Evolutionary conservation across 768 basidiomycete species (phyloP).

Genomic region (Tricholomella constricta): DNA sequence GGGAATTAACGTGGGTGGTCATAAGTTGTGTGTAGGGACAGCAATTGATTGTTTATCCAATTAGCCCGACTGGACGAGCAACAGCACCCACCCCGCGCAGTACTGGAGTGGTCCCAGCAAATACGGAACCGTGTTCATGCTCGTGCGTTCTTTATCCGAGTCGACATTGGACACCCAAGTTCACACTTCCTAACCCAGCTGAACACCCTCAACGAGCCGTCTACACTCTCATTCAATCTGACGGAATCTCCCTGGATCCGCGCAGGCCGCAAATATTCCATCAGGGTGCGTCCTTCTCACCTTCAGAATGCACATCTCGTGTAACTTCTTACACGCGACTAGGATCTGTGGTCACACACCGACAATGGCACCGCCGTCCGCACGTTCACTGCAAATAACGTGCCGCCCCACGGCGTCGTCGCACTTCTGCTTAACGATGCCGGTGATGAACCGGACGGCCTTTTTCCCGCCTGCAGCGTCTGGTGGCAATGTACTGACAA

Average conservation of each 20-base stretch:
- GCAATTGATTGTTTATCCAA: no score
- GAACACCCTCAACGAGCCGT: slow-evolving; percentile 54
- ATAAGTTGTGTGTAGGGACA: slow-evolving; percentile 14
- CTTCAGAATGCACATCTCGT: no score
- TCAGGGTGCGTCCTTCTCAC: no score
- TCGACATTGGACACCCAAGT: neutral
- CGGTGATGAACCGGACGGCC: slow-evolving; percentile 63
- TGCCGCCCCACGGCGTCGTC: slow-evolving; percentile 71
- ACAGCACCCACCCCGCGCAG: slow-evolving; percentile 55
- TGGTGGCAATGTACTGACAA: slow-evolving; percentile 59
- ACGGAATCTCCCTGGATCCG: slow-evolving; percentile 70
- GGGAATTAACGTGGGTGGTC: slow-evolving; percentile 56
- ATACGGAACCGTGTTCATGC: slow-evolving; percentile 66
- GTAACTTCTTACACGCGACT: no score
- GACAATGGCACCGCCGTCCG: slow-evolving; percentile 67
- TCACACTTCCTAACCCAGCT: slow-evolving; percentile 41
- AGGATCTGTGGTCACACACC: slow-evolving; percentile 78
- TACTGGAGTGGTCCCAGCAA: slow-evolving; percentile 66
- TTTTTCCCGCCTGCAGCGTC: slow-evolving; percentile 57
- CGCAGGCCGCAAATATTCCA: slow-evolving; percentile 59
- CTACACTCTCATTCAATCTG: slow-evolving; percentile 57
- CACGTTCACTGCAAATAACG: slow-evolving; percentile 51
- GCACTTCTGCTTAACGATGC: slow-evolving; percentile 67
- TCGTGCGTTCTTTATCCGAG: slow-evolving; percentile 47
- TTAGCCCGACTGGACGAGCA: slow-evolving; percentile 41